Evolutionary conservation across 305 asterid species (phyloP).

Genomic region (Andrographis paniculata): DNA sequence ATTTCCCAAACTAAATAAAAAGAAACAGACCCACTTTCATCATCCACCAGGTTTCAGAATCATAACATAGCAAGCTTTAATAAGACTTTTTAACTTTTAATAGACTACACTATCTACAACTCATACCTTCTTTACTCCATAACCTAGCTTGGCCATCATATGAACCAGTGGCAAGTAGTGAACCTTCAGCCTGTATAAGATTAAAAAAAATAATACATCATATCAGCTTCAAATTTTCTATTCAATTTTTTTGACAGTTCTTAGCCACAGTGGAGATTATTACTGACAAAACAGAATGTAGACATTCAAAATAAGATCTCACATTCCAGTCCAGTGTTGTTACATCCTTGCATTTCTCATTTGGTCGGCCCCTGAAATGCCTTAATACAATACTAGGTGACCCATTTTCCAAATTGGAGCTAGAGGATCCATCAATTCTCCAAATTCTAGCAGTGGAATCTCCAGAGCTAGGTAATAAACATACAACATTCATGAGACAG

Average conservation of each 20-base stretch:
- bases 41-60: too few relatives aligned
- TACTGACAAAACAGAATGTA: too few relatives aligned
- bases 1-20: too few relatives aligned
- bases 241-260: slow-evolving; percentile 8
- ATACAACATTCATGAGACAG: too few relatives aligned
- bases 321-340: slow-evolving; percentile 98
- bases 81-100: too few relatives aligned
- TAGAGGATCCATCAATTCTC: slow-evolving; percentile 59
- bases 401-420: slow-evolving; percentile 57
- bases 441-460: slow-evolving; percentile 98
- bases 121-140: slow-evolving; percentile 80
- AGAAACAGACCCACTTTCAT: too few relatives aligned
- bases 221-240: slow-evolving; percentile 9
- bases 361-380: slow-evolving; percentile 83
- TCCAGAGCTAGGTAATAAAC: slow-evolving; percentile 55
- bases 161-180: slow-evolving; percentile 31
- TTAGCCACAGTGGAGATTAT: slow-evolving; percentile 2
- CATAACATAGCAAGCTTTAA: too few relatives aligned
- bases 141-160: slow-evolving; percentile 99
- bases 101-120: background rate
- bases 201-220: slow-evolving; percentile 12
- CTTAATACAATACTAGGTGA: slow-evolving; percentile 59
- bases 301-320: slow-evolving; percentile 19
- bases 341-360: slow-evolving; percentile 95
- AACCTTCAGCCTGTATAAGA: slow-evolving; percentile 61